Base-by-base conservation (phyloP, 73 alveolate genomes). In the Paramecium pentaurelia region DNA sequence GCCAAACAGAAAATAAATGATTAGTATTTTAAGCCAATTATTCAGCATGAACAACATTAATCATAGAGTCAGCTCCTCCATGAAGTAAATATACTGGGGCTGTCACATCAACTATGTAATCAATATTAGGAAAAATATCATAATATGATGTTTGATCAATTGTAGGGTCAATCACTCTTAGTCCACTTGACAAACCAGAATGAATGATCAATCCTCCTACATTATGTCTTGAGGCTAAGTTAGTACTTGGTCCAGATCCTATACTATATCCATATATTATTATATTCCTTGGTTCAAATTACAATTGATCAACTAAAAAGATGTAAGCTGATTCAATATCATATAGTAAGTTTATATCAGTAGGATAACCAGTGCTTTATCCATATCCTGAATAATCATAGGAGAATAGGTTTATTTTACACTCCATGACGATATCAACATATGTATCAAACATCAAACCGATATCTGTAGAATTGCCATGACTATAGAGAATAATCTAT, bases 371-470 rank as follows among this genome's bases (percentile, higher is more conserved):
- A 14, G 96, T 89, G 20, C 94, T 77, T 80, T 93, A 54, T 30
- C 97, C 97, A 93, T 95, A 95, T 4, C 97, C 97, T 3, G 95
- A 64, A 83, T 95, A 95, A 58, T 95, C 97, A 68, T 85, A 95
- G 20, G 93, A n/a, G 8, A 95, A 71, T 18, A 95, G 68, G 70
- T 77, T 88, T 38, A 88, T 92, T 42, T 80, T 28, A 36, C 93
- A 85, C 32, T 93, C 75, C 38, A 38, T 58, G 4, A 95, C 93
- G 22, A 95, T 49, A 42, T 93, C 95, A 10, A 73, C 30, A 14
- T 90, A 92, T 25, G 92, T 58, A 60, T 88, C 83, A 30, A 75
- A 58, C 96, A 95, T 92, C 58, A 47, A 18, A 18, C 97, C 97
- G 11, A 95, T 40, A 54, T 95, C 97, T 27, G 96, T 77, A 49